Evolutionary conservation across 345 rosid species (phyloP).

Genomic region (Gossypium sturtianum): DNA sequence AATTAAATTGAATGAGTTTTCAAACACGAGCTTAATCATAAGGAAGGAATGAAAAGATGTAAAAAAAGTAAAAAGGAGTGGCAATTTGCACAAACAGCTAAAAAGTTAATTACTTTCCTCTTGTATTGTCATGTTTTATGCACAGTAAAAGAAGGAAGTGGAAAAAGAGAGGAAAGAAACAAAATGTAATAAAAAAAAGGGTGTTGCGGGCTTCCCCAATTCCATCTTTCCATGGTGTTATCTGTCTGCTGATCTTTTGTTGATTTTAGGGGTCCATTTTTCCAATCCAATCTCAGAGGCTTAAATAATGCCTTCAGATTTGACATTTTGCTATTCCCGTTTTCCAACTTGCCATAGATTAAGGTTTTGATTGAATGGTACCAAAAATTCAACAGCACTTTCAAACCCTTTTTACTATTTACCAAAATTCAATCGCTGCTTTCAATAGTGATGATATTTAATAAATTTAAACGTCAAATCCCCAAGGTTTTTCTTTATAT

Average conservation of each 20-base stretch:
- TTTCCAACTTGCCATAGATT: background rate
- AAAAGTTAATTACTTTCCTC: background rate
- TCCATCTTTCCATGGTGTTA: background rate
- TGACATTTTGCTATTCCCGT: background rate
- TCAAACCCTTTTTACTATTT: background rate
- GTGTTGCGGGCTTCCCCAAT: background rate
- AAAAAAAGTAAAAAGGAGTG: background rate
- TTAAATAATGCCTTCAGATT: background rate
- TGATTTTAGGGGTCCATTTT: constrained; percentile 4
- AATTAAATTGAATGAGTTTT: too few relatives aligned
- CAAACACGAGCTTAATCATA: background rate
- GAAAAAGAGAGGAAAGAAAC: background rate
- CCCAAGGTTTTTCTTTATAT: too few relatives aligned
- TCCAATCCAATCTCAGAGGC: background rate
- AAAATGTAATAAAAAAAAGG: background rate
- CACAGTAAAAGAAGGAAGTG: background rate
- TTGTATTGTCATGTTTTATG: background rate
- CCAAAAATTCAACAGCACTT: background rate
- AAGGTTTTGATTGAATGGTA: background rate
- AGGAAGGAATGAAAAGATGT: background rate
- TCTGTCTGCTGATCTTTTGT: background rate
- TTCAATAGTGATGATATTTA: too few relatives aligned
- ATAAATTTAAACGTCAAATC: too few relatives aligned
- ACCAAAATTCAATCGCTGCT: too few relatives aligned
- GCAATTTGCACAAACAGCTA: background rate